Evolutionary conservation across 2,329 filamentous ascomycete genomes (phyloP), one percentile per base, ranked within the genome.

Genomic region (Graphilbum fragrans): DNA sequence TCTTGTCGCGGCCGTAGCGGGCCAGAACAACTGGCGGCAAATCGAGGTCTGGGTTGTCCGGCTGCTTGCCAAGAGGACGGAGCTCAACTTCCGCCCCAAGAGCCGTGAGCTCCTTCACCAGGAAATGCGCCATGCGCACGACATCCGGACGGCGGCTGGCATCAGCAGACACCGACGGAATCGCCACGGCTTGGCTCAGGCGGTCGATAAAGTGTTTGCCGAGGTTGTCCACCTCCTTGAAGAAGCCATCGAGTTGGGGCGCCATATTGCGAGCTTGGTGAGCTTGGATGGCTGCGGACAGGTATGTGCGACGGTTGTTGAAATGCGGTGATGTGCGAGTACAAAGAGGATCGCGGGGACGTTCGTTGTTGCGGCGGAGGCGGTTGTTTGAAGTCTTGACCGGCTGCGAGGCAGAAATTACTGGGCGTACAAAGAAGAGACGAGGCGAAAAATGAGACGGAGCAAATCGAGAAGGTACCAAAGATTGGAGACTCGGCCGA

Each of bases 121-220:
- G 82, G 61, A 82, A 98, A 55, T 94, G 73, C 53, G 86, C 92
- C 92, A 98, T 98, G 69, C 82, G 86, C 56, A 98, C 78, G 48
- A 98, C 92, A 72, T 98, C 88, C 42, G 80, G 80, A 45, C 92
- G 80, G 56, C 86, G 81, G 52, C 82, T 81, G 57, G 92, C 86
- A 48, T 95, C 88, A 37, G 90, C 85, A 27, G 90, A 96, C 59
- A 98, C 74, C 48, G 92, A 98, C 18, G 92, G 92, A 55, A 98
- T 98, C 40, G 88, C 90, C 45, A 98, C 92, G 41, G 92, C 92
- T 63, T 88, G 79, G 57, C 85, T 76, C 46, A 98, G 77, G 53
- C 90, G 82, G 54, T 93, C 82, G 62, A 94, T 93, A 66, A 94
- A 95, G 58, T 77, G 70, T 51, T 80, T 75, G 39, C 86, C 74